A percentile compares a stretch with the other conserved stretches of the same genome.
Conservation (phyloP, 768 basidiomycete species). For the Podaxis rugospora region DNA sequence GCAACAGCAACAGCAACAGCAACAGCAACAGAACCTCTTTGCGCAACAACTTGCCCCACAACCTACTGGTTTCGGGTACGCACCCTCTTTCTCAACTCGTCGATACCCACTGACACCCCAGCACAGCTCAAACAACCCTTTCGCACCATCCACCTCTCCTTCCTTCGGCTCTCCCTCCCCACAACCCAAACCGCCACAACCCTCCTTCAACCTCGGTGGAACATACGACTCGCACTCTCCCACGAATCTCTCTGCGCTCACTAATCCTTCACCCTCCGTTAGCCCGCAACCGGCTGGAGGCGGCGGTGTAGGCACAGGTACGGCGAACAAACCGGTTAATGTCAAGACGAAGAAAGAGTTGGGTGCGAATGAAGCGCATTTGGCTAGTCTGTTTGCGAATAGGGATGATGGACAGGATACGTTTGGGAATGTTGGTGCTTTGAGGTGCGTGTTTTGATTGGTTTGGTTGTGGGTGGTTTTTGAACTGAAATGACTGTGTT, state of each 20-base stretch:
- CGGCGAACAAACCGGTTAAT: slow-evolving; percentile 26
- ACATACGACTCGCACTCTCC: slow-evolving; percentile 58
- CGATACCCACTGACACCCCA: not conserved
- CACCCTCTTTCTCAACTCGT: not conserved
- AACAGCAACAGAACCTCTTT: slow-evolving; percentile 40
- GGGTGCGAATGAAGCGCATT: slow-evolving; percentile 66
- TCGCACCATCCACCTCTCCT: slow-evolving; percentile 51
- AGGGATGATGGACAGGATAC: slow-evolving; percentile 93
- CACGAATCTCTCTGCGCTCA: slow-evolving; percentile 40
- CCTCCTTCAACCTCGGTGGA: slow-evolving; percentile 61
- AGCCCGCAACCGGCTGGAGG: slow-evolving; percentile 16
- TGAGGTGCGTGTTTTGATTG: too few species aligned
- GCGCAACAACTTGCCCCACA: slow-evolving; percentile 47
- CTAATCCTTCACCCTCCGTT: slow-evolving; percentile 35
- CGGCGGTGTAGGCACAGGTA: slow-evolving; percentile 16
- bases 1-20: too few species aligned
- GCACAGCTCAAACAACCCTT: slow-evolving; percentile 89
- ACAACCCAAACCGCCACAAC: slow-evolving; percentile 36
- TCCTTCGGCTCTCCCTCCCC: slow-evolving; percentile 22
- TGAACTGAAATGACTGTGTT: too few species aligned
- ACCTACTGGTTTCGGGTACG: slow-evolving; percentile 75
- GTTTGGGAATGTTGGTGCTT: slow-evolving; percentile 82
- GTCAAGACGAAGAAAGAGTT: slow-evolving; percentile 38
- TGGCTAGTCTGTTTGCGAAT: slow-evolving; percentile 82
- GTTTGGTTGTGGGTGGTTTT: too few species aligned